A percentile compares a stretch with the other conserved stretches of the same genome.
Conservation (phyloP, 2,329 filamentous ascomycete species). For the Ophiostoma himal-ulmi region DNA sequence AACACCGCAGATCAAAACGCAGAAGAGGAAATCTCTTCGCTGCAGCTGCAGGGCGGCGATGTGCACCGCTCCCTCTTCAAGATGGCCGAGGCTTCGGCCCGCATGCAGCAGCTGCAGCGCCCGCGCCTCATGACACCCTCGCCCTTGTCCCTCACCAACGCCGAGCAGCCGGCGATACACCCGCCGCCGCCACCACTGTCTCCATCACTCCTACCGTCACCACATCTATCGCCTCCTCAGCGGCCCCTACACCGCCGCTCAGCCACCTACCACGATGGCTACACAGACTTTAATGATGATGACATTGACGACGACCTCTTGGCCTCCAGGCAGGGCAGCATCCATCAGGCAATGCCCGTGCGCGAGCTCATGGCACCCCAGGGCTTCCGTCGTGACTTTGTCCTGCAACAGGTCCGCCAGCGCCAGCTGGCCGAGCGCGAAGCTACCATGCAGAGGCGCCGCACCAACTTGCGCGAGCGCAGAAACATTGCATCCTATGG, state of each 20-base stretch:
- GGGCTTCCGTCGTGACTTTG: constrained; percentile 47
- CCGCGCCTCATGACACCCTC: constrained; percentile 15
- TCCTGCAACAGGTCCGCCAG: constrained; percentile 32
- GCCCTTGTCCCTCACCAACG: constrained; percentile 12
- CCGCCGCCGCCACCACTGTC: not conserved
- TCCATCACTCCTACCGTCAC: not conserved
- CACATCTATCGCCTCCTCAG: not conserved
- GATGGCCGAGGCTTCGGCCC: constrained; percentile 52
- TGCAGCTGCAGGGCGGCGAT: constrained; percentile 68
- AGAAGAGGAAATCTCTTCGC: constrained; percentile 38
- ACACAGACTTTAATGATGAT: not conserved
- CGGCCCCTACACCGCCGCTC: constrained; percentile 42
- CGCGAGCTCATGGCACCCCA: constrained; percentile 39
- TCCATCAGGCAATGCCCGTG: constrained; percentile 26
- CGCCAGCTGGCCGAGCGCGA: constrained; percentile 35
- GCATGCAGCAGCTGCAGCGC: constrained; percentile 34
- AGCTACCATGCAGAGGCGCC: constrained; percentile 22
- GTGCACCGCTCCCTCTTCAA: constrained; percentile 74
- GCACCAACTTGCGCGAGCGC: constrained; percentile 22
- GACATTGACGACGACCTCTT: constrained; percentile 3
- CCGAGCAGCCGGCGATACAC: not conserved
- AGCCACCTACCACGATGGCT: constrained; percentile 43
- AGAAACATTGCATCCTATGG: constrained; percentile 15
- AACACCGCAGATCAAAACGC: not conserved
- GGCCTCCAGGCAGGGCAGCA: not conserved